Evolutionary conservation across 1,284 basidiomycete species (phyloP).

Genomic region (Ustilago bromivora): DNA sequence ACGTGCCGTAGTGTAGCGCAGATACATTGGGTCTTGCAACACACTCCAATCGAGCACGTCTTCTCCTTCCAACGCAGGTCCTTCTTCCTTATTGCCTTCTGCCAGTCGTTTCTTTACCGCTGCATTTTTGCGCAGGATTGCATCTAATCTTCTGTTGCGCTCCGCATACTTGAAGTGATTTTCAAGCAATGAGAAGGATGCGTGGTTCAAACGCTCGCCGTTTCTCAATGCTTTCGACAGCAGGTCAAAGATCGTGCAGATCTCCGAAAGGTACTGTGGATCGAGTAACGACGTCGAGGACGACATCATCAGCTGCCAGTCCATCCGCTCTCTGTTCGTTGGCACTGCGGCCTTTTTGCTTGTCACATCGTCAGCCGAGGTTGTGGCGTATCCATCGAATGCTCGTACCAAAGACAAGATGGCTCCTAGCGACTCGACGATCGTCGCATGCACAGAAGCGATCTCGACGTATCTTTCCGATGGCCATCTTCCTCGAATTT

Average conservation of each 20-base stretch:
- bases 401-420: constrained; percentile 28
- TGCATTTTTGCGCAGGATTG: constrained; percentile 21
- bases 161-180: constrained; percentile 40
- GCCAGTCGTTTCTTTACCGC: constrained; percentile 3
- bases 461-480: constrained; percentile 72
- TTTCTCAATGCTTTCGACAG: constrained; percentile 50
- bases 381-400: constrained; percentile 20
- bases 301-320: constrained; percentile 49
- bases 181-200: constrained; percentile 37
- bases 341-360: background rate
- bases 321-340: constrained; percentile 1
- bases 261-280: constrained; percentile 48
- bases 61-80: constrained; percentile 5
- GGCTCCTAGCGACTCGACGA: constrained; percentile 53
- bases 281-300: constrained; percentile 53
- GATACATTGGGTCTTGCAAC: constrained; percentile 49
- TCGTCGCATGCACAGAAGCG: constrained; percentile 61
- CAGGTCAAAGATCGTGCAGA: constrained; percentile 52
- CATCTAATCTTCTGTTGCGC: constrained; percentile 29
- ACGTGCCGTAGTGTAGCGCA: constrained; percentile 50
- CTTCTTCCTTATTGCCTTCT: background rate
- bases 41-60: constrained; percentile 42
- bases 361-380: constrained; percentile 12
- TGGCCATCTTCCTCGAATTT: constrained; percentile 74
- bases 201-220: constrained; percentile 49